phyloP scores from a whole-genome alignment of 352 stramenopile genomes.

The Aphanomyces astaci region DNA sequence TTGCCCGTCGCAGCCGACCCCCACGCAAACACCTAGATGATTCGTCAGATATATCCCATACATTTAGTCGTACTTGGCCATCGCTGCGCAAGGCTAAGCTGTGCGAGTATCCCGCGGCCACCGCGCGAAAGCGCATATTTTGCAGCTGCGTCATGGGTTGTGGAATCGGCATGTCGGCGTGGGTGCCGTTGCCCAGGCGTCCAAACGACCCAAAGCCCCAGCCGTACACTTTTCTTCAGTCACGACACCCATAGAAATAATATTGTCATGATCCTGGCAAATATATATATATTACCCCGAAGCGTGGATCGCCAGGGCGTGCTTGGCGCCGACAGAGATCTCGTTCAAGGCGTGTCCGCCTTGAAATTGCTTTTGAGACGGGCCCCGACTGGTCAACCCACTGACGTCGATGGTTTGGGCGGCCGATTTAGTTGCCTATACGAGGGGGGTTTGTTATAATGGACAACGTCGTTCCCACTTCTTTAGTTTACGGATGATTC shows the following conservation, averaged over 20 bases:
- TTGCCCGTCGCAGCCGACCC: constrained; percentile 65
- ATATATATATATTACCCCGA: constrained; percentile 28
- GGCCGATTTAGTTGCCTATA: background rate
- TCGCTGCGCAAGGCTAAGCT: constrained; percentile 54
- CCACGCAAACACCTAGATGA: constrained; percentile 67
- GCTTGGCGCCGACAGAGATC: constrained; percentile 57
- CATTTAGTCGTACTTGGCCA: constrained; percentile 26
- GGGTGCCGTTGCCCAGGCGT: constrained; percentile 35
- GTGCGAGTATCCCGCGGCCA: constrained; percentile 60
- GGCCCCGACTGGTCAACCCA: constrained; percentile 46
- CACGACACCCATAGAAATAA: no score
- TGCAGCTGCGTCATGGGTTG: constrained; percentile 38
- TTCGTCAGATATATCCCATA: background rate
- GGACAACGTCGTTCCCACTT: background rate
- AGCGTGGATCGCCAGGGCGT: constrained; percentile 55
- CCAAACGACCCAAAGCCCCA: constrained; percentile 71
- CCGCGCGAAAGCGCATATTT: constrained; percentile 40
- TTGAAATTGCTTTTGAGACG: constrained; percentile 35
- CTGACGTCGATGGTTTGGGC: constrained; percentile 27
- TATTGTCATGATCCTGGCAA: background rate
- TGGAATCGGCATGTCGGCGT: constrained; percentile 42
- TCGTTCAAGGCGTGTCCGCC: constrained; percentile 45
- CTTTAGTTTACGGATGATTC: background rate
- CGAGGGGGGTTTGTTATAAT: background rate
- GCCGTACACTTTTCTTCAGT: constrained; percentile 42